Evolutionary conservation across 2,329 filamentous ascomycete species (phyloP), one percentile per base, ranked within the genome.

Genomic region (Monilinia fructigena): DNA sequence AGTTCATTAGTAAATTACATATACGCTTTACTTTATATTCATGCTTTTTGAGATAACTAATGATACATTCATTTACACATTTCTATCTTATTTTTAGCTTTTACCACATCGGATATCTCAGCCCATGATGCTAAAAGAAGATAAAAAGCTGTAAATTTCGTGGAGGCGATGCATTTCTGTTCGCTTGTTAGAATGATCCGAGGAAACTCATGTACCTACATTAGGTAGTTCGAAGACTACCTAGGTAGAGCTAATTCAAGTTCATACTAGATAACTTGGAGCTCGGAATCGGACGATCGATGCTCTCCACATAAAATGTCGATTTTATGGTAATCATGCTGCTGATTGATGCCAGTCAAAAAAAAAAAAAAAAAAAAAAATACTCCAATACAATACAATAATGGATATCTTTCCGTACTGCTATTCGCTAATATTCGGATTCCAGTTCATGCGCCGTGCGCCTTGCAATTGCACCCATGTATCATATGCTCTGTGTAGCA

Each of bases 401-500:
- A 35, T 31, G 61, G 53, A 64, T 64, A 64, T 64, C 63, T 58
- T 23, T 50, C 40, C 54, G 50, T 18, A 54, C 63, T 63, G 65
- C 65, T 63, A 63, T 55, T n/a, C 56, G 65, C 65, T 63, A 56
- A 63, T 50, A 35, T 47, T 38, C 40, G 42, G 50, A 47, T n/a
- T 50, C 54, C 52, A 56, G 40, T 31, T 14, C 18, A 59, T 65
- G 63, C 54, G 54, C 63, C 63, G 18, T 65, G 54, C 63, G 63
- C 63, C 63, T 40, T 20, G 58, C 58, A 59, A 54, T 40, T 20
- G 58, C 58, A 59, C n/a, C 55, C 14, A 48, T 48, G 16, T 42
- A 28, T 31, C 56, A 35, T 52, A 38, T 61, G 28, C 20, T 61
- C 35, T 53, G 50, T 35, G 42, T 38, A 20, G 35, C 35, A 61